These are phyloP conservation scores for Thielaviopsis cerberus DNA, from an alignment of 2,329 filamentous ascomycete genomes.

Conservation along the genomic window DNA sequence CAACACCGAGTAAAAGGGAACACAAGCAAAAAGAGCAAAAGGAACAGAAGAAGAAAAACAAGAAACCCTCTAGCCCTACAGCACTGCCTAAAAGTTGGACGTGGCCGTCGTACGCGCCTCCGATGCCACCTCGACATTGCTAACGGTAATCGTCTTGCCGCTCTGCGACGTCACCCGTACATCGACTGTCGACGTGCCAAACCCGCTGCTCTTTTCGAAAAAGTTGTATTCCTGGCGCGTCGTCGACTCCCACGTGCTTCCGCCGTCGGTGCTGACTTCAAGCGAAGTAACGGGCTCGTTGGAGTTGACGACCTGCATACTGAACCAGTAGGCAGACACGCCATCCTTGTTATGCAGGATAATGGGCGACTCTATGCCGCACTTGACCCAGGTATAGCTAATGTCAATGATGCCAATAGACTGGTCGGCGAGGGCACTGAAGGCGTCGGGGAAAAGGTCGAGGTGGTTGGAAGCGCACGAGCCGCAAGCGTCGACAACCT, in stretches of 20 bases:
- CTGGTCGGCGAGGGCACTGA: conserved; percentile 20
- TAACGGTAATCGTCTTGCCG: conserved; percentile 32
- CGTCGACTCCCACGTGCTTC: conserved; percentile 38
- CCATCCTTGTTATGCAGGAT: conserved; percentile 27
- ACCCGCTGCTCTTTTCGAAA: conserved; percentile 41
- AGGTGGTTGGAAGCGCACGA: conserved; percentile 24
- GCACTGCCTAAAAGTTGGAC: conserved; percentile 18
- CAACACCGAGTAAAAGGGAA: neutral
- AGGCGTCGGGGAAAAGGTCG: conserved; percentile 27
- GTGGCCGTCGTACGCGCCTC: conserved; percentile 17
- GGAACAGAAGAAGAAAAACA: neutral
- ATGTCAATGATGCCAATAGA: conserved; percentile 21
- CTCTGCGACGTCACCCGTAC: conserved; percentile 35
- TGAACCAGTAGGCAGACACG: conserved; percentile 24
- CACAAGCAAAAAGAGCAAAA: neutral
- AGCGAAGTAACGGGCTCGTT: conserved; percentile 36
- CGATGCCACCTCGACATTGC: conserved; percentile 26
- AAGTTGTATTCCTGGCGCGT: conserved; percentile 38
- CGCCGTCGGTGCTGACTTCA: conserved; percentile 42
- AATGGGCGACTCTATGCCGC: conserved; percentile 25
- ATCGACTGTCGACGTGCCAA: conserved; percentile 33
- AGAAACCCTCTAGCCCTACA: neutral
- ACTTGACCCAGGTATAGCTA: conserved; percentile 21
- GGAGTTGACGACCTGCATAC: conserved; percentile 42
- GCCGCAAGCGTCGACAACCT: conserved; percentile 29